phyloP scores from a whole-genome alignment of 169 alveolate species.

The Eimeria mitis region DNA sequence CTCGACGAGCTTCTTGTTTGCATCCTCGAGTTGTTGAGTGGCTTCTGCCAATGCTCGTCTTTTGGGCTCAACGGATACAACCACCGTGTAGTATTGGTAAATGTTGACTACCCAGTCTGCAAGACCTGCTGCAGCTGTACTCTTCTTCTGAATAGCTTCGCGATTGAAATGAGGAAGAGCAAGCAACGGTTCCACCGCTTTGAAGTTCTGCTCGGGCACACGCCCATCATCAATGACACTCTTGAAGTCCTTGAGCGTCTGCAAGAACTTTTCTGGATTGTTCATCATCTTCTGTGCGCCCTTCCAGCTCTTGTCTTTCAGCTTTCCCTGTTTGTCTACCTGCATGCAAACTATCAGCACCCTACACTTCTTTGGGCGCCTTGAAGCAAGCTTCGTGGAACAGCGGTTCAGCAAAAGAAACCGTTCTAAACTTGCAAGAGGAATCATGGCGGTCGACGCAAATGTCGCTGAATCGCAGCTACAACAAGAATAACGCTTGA shows the following conservation, averaged over 20 bases:
- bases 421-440: background rate
- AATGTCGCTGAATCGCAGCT: background rate
- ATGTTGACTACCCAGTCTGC: conserved; percentile 92
- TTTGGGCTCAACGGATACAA: conserved; percentile 96
- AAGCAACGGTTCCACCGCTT: conserved; percentile 87
- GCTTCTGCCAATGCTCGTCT: conserved; percentile 96
- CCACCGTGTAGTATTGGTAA: conserved; percentile 95
- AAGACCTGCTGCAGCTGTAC: conserved; percentile 96
- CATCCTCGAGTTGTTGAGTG: conserved; percentile 93
- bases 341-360: conserved; percentile 82
- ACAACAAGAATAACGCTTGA: background rate
- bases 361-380: background rate
- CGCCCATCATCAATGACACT: conserved; percentile 92
- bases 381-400: background rate
- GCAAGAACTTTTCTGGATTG: conserved; percentile 96
- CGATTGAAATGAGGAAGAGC: conserved; percentile 92
- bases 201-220: conserved; percentile 95
- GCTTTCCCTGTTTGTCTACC: conserved; percentile 96
- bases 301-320: conserved; percentile 96
- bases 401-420: background rate
- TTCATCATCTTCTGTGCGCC: conserved; percentile 97
- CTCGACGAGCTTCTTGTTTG: conserved; percentile 92
- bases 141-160: conserved; percentile 94
- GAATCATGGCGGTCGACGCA: background rate
- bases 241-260: conserved; percentile 93